A percentile compares a stretch with the other conserved stretches of the same genome.
These are phyloP conservation scores for Lactarius akahatsu DNA, from an alignment of 768 basidiomycete genomes.

Conservation along the genomic window DNA sequence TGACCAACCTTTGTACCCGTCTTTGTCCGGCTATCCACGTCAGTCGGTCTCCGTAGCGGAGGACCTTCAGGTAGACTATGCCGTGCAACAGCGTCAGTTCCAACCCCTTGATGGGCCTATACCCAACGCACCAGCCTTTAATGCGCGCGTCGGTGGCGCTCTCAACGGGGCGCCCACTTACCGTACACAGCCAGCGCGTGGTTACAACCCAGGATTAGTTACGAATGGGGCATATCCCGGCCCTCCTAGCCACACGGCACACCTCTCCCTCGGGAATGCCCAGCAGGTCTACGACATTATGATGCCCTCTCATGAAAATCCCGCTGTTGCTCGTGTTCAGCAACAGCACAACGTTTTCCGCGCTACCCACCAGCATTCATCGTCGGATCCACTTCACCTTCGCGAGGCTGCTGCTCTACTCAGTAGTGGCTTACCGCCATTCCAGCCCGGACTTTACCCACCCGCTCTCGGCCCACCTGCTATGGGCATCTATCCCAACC, in stretches of 20 bases:
- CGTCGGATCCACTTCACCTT: slow-evolving; percentile 76
- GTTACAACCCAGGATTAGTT: slow-evolving; percentile 53
- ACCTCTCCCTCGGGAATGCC: slow-evolving; percentile 68
- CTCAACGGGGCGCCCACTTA: slow-evolving; percentile 53
- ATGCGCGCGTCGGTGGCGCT: slow-evolving; percentile 53
- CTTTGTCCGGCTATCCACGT: slow-evolving; percentile 55
- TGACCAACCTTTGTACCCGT: slow-evolving; percentile 58
- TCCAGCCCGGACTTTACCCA: slow-evolving; percentile 58
- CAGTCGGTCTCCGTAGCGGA: slow-evolving; percentile 32
- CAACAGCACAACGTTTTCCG: slow-evolving; percentile 77
- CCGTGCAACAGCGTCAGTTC: slow-evolving; percentile 56
- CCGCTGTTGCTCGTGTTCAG: slow-evolving; percentile 72
- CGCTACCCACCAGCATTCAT: slow-evolving; percentile 75
- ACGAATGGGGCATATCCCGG: slow-evolving; percentile 44
- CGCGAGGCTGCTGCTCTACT: slow-evolving; percentile 70
- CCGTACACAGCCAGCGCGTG: slow-evolving; percentile 58
- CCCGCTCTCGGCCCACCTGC: slow-evolving; percentile 44
- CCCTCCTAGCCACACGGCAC: slow-evolving; percentile 56
- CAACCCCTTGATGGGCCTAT: slow-evolving; percentile 43
- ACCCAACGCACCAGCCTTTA: slow-evolving; percentile 37
- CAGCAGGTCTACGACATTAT: slow-evolving; percentile 80
- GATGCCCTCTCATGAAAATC: slow-evolving; percentile 51
- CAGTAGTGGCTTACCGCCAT: slow-evolving; percentile 55
- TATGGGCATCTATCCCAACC: slow-evolving; percentile 64
- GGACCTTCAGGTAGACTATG: slow-evolving; percentile 53